A percentile compares a stretch with the other conserved stretches of the same genome.
Evolutionary conservation across 2,329 filamentous ascomycete genomes (phyloP).

Genomic region (Cladophialophora chaetospira): DNA sequence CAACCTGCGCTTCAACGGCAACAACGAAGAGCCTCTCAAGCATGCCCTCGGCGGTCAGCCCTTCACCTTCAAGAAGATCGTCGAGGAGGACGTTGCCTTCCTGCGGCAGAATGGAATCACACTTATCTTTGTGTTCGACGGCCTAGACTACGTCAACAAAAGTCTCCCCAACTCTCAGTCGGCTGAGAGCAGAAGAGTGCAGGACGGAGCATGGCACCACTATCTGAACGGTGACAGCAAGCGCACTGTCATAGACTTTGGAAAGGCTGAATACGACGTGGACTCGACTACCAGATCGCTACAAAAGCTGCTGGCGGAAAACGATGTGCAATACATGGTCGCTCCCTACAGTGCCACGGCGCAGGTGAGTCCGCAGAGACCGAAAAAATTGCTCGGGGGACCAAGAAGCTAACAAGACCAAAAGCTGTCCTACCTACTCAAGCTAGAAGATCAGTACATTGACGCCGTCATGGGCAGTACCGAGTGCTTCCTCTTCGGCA

Average conservation of each 20-base stretch:
- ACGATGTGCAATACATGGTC: slow-evolving; percentile 73
- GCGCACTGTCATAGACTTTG: slow-evolving; percentile 75
- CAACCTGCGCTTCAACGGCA: slow-evolving; percentile 71
- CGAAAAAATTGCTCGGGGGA: background rate
- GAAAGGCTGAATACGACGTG: slow-evolving; percentile 57
- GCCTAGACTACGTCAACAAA: slow-evolving; percentile 75
- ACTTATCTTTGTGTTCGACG: slow-evolving; percentile 91
- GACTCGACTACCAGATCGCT: slow-evolving; percentile 76
- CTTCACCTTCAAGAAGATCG: slow-evolving; percentile 71
- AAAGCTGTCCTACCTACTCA: slow-evolving; percentile 68
- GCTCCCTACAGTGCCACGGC: slow-evolving; percentile 86
- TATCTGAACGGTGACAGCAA: slow-evolving; percentile 81
- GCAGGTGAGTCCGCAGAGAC: slow-evolving; percentile 61
- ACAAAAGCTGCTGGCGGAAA: slow-evolving; percentile 70
- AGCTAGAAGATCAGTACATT: slow-evolving; percentile 60
- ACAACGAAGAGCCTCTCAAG: slow-evolving; percentile 81
- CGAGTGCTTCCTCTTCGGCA: slow-evolving; percentile 82
- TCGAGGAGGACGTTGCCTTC: slow-evolving; percentile 73
- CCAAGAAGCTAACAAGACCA: background rate
- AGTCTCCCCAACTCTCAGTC: slow-evolving; percentile 61
- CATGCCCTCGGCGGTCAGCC: slow-evolving; percentile 88
- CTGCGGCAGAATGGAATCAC: slow-evolving; percentile 71
- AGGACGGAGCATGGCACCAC: slow-evolving; percentile 79
- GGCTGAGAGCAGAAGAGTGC: slow-evolving; percentile 66
- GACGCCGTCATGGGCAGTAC: slow-evolving; percentile 81